Evolutionary conservation across 345 rosid species (phyloP).

Genomic region (Durio zibethinus): DNA sequence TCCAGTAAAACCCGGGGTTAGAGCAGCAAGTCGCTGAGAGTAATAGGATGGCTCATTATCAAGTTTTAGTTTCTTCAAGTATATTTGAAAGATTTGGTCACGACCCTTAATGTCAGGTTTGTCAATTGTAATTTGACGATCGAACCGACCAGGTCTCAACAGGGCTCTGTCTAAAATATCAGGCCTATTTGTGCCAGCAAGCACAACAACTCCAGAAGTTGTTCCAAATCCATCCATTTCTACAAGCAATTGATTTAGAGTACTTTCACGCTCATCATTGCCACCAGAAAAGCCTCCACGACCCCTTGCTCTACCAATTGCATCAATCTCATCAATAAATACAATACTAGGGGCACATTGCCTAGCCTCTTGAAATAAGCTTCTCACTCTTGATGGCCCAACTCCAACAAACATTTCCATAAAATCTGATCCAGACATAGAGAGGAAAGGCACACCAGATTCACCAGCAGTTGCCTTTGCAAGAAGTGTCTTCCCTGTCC

Average conservation of each 20-base stretch:
- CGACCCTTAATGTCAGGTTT: conserved; percentile 55
- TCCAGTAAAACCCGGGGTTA: conserved; percentile 54
- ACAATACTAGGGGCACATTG: conserved; percentile 47
- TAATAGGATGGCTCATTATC: conserved; percentile 40
- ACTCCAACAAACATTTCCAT: conserved; percentile 59
- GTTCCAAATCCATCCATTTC: conserved; percentile 70
- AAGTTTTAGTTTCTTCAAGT: conserved; percentile 49
- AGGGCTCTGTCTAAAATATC: conserved; percentile 52
- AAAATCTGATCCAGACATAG: conserved; percentile 53
- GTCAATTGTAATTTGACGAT: conserved; percentile 48
- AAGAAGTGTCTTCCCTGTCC: conserved; percentile 57
- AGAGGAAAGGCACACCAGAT: conserved; percentile 49
- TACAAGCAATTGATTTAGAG: conserved; percentile 54
- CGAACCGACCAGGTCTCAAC: conserved; percentile 52
- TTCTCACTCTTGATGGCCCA: conserved; percentile 55
- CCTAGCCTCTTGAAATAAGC: conserved; percentile 55
- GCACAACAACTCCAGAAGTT: conserved; percentile 50
- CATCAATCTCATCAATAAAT: conserved; percentile 54
- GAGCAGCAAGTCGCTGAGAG: conserved; percentile 54
- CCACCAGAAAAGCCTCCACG: conserved; percentile 53
- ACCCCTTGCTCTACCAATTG: conserved; percentile 54
- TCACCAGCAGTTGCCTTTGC: conserved; percentile 60
- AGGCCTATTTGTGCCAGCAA: conserved; percentile 53
- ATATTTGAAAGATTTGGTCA: conserved; percentile 44
- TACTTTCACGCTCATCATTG: conserved; percentile 51